Conservation (phyloP, 2,329 filamentous ascomycete species). For the Paecilomyces sp. region DNA sequence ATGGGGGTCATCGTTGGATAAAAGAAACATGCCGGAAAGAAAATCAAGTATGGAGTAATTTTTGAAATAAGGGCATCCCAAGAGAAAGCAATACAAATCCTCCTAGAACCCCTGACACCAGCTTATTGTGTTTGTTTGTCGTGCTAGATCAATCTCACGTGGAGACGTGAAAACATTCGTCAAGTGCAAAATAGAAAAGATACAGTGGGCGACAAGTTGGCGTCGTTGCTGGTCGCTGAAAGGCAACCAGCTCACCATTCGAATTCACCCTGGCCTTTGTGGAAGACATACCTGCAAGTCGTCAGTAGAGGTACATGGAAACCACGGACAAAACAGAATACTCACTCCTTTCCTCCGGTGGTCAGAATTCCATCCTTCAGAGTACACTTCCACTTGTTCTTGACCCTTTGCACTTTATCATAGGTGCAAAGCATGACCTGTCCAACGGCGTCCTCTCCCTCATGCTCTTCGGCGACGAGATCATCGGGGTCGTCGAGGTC, state of each 20-base stretch:
- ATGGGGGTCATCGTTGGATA: not conserved
- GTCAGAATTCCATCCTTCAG: conserved; percentile 94
- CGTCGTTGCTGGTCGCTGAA: not conserved
- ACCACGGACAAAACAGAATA: conserved; percentile 9
- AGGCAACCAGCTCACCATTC: conserved; percentile 65
- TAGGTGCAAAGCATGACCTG: conserved; percentile 99
- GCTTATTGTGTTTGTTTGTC: not conserved
- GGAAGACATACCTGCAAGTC: conserved; percentile 70
- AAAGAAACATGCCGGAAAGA: not conserved
- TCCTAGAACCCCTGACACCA: not conserved
- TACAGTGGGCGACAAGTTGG: not conserved
- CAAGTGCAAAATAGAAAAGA: not conserved
- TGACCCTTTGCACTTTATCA: conserved; percentile 97
- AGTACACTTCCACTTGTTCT: conserved; percentile 99
- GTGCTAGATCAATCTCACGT: not conserved
- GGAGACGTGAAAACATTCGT: not conserved
- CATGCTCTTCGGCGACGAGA: conserved; percentile 72
- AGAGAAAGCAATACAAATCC: not conserved
- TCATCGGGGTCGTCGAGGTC: conserved; percentile 95
- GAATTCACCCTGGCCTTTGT: conserved; percentile 94
- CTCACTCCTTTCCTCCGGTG: conserved; percentile 81
- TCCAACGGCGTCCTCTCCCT: conserved; percentile 73
- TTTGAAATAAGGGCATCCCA: not conserved
- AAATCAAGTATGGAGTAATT: not conserved
- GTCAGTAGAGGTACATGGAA: conserved; percentile 16